Evolutionary conservation across 2,329 filamentous ascomycete genomes (phyloP).

Genomic region (Rutstroemia sydowiana): DNA sequence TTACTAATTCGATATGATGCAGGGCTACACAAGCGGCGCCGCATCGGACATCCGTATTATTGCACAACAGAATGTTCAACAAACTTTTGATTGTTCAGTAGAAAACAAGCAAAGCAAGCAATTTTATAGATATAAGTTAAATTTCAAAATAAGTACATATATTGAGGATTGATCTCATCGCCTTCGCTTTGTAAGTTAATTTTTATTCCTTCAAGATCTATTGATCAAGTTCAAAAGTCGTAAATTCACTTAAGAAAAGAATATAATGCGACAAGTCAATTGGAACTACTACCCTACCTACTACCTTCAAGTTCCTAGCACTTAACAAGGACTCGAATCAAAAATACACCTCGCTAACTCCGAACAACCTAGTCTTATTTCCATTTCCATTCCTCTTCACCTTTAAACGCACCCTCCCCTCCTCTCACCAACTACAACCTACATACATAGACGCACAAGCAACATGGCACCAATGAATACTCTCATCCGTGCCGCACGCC

Average conservation of each 20-base stretch:
- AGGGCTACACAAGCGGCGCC: not conserved
- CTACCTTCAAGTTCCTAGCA: not conserved
- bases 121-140: no score
- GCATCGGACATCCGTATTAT: not conserved
- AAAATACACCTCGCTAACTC: no score
- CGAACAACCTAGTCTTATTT: not conserved
- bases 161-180: no score
- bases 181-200: no score
- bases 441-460: not conserved
- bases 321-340: no score
- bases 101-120: no score
- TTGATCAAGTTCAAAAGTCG: no score
- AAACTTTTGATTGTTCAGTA: not conserved
- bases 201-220: no score
- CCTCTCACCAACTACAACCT: not conserved
- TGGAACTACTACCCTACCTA: not conserved
- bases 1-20: no score
- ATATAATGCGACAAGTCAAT: no score
- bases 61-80: not conserved
- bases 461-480: not conserved
- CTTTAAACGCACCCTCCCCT: not conserved
- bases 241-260: no score
- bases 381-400: not conserved
- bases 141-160: no score
- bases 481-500: not conserved